These are phyloP conservation scores for Epicoccum nigrum DNA, from an alignment of 2,329 filamentous ascomycete genomes.

Conservation along the genomic window DNA sequence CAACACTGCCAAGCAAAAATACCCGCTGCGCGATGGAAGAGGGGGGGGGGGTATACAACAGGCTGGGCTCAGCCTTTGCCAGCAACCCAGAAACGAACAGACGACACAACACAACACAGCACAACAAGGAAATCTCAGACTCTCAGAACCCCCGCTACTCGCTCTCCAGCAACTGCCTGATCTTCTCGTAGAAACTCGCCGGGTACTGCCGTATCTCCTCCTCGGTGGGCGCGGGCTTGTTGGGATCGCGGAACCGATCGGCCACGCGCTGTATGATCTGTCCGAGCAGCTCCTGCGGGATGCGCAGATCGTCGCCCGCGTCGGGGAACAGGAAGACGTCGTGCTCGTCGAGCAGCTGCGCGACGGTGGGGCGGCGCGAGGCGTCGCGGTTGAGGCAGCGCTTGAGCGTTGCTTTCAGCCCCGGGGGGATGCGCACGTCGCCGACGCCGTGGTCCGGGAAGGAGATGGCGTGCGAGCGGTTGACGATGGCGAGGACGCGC, in stretches of 20 bases:
- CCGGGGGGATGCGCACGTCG: slow-evolving; percentile 61
- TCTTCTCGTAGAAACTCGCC: slow-evolving; percentile 55
- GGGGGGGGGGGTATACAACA: too few relatives aligned
- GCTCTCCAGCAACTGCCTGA: slow-evolving; percentile 49
- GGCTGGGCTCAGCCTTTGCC: too few relatives aligned
- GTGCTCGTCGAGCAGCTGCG: slow-evolving; percentile 60
- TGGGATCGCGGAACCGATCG: slow-evolving; percentile 61
- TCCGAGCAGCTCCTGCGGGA: slow-evolving; percentile 61
- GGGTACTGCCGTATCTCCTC: slow-evolving; percentile 60
- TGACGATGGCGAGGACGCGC: slow-evolving; percentile 84
- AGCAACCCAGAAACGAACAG: too few relatives aligned
- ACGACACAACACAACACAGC: background rate
- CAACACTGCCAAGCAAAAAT: too few relatives aligned
- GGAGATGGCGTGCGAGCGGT: slow-evolving; percentile 74
- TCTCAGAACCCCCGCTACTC: slow-evolving; percentile 17
- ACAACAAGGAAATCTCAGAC: too few relatives aligned
- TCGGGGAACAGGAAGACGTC: slow-evolving; percentile 67
- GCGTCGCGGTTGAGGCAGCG: slow-evolving; percentile 66
- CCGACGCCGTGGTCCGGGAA: slow-evolving; percentile 74
- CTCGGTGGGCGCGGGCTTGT: slow-evolving; percentile 60
- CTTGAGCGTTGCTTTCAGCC: slow-evolving; percentile 62
- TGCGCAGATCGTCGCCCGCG: slow-evolving; percentile 56
- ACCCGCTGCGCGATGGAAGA: too few relatives aligned
- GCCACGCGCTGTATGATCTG: slow-evolving; percentile 66
- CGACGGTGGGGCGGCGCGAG: slow-evolving; percentile 61